phyloP scores from a whole-genome alignment of 208 protist species.

The Wallacemonas collosoma region DNA sequence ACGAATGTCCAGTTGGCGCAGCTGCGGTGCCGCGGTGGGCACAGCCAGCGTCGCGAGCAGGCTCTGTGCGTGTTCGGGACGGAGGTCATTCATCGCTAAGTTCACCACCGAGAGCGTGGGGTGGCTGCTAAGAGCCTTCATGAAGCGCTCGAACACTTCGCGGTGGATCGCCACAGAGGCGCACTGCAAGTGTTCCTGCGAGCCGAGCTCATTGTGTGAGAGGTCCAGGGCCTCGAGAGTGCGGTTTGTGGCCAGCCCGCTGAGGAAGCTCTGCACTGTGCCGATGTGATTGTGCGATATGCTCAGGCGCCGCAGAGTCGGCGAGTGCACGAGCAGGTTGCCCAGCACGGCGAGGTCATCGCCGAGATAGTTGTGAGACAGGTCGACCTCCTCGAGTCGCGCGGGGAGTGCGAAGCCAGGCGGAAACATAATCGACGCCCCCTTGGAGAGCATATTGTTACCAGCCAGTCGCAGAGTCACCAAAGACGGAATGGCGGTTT shows the following conservation, averaged over 20 bases:
- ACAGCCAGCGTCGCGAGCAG: constrained; percentile 20
- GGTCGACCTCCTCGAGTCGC: constrained; percentile 56
- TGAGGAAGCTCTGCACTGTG: constrained; percentile 29
- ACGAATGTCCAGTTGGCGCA: constrained; percentile 40
- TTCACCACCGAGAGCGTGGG: constrained; percentile 45
- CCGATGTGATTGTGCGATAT: constrained; percentile 73
- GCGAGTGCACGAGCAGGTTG: constrained; percentile 38
- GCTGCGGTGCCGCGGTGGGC: constrained; percentile 19
- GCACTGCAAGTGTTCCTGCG: constrained; percentile 31
- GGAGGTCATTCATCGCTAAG: constrained; percentile 80
- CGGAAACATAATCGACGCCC: constrained; percentile 53
- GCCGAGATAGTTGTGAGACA: constrained; percentile 69
- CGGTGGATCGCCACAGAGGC: constrained; percentile 17
- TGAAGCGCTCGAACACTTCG: constrained; percentile 1
- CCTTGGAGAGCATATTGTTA: constrained; percentile 68
- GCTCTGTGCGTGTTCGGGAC: constrained; percentile 44
- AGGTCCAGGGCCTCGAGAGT: constrained; percentile 51
- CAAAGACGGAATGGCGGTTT: constrained; percentile 28
- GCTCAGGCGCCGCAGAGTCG: constrained; percentile 39
- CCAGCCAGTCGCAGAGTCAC: constrained; percentile 46
- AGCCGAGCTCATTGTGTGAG: constrained; percentile 78
- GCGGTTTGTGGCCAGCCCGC: constrained; percentile 30
- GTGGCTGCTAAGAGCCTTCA: constrained; percentile 19
- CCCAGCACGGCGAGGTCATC: constrained; percentile 46
- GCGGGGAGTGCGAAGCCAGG: constrained; percentile 12